Percentiles rank a stretch among this genome's conserved stretches.
Evolutionary conservation across 345 rosid species (phyloP).

Genomic region (Arabis alpina): DNA sequence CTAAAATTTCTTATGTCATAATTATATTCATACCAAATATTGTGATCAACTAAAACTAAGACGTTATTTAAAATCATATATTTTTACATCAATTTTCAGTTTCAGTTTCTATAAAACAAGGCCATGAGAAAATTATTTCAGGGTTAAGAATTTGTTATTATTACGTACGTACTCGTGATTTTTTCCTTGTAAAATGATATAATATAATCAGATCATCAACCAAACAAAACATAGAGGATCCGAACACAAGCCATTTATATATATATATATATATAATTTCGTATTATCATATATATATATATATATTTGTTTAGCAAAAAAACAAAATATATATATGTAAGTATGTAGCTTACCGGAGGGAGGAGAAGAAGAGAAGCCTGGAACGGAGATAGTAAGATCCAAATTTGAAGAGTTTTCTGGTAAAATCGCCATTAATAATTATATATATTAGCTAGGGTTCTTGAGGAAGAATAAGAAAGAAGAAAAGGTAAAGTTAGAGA

Average conservation of each 20-base stretch:
- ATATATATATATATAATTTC: neutral
- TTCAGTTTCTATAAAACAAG: neutral
- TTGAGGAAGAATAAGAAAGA: conserved; percentile 27
- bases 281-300: conserved; percentile 11
- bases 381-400: conserved; percentile 82
- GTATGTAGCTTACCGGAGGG: conserved; percentile 52
- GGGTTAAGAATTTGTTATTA: conserved; percentile 8
- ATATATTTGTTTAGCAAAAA: too few relatives aligned
- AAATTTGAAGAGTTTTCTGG: conserved; percentile 65
- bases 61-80: neutral
- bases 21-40: neutral
- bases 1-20: conserved; percentile 44
- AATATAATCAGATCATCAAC: conserved; percentile 5
- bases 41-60: conserved; percentile 1
- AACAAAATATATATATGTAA: neutral
- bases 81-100: neutral
- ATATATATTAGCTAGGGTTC: conserved; percentile 10
- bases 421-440: conserved; percentile 55
- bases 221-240: conserved; percentile 27
- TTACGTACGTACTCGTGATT: neutral
- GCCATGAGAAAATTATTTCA: neutral
- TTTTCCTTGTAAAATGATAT: conserved; percentile 13
- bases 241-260: neutral
- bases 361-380: conserved; percentile 74
- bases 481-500: conserved; percentile 47